Evolutionary conservation across 2,329 filamentous ascomycete species (phyloP), one percentile per base, ranked within the genome.

Genomic region (Huntiella omanensis): DNA sequence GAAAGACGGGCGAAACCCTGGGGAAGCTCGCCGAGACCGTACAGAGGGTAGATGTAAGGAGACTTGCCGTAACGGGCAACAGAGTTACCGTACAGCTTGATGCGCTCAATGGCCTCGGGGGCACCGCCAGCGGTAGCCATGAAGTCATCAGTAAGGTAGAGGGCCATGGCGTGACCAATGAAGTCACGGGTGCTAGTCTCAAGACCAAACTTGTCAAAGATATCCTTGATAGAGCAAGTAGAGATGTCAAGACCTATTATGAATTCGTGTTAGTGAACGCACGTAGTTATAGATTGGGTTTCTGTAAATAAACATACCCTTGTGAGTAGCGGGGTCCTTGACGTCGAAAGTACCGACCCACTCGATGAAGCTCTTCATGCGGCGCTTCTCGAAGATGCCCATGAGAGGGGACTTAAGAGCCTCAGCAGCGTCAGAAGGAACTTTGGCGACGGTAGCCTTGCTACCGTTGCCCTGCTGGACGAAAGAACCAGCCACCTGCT

Each of bases 21-120:
- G 33, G 91, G 92, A 48, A 98, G 80, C 69, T 98, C 91, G 60
- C 83, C 91, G 43, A 98, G 77, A 52, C 91, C 91, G 67, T 98
- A 98, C 32, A 96, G 78, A 42, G 91, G 92, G 71, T 98, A 98
- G 68, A 98, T 96, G 70, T 96, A 98, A 40, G 91, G 92, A 10
- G 87, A 96, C 67, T 95, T 96, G 65, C 91, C 91, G 65, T 96
- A 96, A 52, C 88, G 78, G 45, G 87, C 85, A 65, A 98, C 93
- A 28, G 87, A 95, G 73, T 94, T 94, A 55, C 88, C 92, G 64
- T 98, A 98, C 40, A 98, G 73, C 54, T 84, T 77, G 62, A 98
- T 95, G 56, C 88, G 85, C 64, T 88, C 77, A 56, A 98, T 83
- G 48, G 83, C 77, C 60, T 94, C 86, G 55, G 81, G 77, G 39